Conservation (phyloP, 2,329 filamentous ascomycete genomes). For the Pseudocercospora cruenta region DNA sequence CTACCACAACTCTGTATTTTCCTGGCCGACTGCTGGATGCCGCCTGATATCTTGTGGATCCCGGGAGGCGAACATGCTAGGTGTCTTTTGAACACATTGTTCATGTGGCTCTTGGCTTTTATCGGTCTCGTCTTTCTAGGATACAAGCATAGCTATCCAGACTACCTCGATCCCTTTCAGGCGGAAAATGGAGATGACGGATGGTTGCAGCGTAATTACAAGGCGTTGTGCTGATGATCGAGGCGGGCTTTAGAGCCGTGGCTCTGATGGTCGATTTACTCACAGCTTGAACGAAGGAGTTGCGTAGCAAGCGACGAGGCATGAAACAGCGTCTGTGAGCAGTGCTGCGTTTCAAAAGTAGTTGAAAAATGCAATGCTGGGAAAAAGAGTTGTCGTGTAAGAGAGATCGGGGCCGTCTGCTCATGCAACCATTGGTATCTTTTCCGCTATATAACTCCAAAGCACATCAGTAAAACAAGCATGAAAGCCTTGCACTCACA, state of each 20-base stretch:
- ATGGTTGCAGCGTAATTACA: neutral
- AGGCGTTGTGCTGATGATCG: neutral
- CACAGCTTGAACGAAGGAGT: no score
- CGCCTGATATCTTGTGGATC: constrained; percentile 13
- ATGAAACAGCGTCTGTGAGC: no score
- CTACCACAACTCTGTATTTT: constrained; percentile 24
- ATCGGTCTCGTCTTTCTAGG: constrained; percentile 8
- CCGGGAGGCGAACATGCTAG: constrained; percentile 18
- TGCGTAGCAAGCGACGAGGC: no score
- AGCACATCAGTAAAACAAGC: neutral
- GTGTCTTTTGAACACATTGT: constrained; percentile 16
- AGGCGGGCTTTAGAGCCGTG: no score
- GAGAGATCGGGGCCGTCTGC: neutral
- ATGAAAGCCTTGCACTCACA: neutral
- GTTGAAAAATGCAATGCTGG: no score
- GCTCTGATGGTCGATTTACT: no score
- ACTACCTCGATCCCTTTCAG: constrained; percentile 4
- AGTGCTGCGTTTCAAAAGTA: no score
- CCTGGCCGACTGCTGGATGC: constrained; percentile 19
- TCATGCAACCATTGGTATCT: neutral
- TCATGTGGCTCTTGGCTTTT: constrained; percentile 20
- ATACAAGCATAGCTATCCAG: constrained; percentile 10
- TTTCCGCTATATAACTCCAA: constrained; percentile 3
- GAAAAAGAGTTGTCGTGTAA: no score
- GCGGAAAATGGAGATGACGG: neutral